Evolutionary conservation across 2,329 filamentous ascomycete genomes (phyloP).

Genomic region (Calonectria naviculata): DNA sequence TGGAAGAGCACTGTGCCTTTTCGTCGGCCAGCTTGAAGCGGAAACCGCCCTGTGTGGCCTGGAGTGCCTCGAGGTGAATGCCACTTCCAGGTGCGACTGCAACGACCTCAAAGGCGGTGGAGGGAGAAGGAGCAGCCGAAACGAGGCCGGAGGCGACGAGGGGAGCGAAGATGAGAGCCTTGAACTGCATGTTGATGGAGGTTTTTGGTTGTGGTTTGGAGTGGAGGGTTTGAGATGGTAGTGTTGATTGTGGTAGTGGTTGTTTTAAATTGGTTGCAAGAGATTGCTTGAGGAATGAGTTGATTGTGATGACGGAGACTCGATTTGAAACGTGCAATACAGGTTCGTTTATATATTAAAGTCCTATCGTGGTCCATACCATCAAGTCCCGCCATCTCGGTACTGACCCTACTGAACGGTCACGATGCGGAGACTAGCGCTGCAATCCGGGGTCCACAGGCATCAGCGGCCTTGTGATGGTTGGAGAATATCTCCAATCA

Average conservation of each 20-base stretch:
- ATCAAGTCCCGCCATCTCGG: neutral
- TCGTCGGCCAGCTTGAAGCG: constrained; percentile 56
- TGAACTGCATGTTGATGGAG: constrained; percentile 43
- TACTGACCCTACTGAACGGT: neutral
- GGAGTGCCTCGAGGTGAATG: constrained; percentile 59
- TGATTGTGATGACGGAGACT: neutral
- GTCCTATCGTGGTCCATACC: too few species aligned
- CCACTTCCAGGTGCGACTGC: constrained; percentile 60
- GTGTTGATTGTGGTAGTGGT: neutral
- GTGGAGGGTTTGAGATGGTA: neutral
- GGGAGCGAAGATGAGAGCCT: constrained; percentile 37
- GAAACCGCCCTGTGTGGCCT: constrained; percentile 57
- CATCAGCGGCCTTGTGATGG: neutral
- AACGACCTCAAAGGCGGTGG: constrained; percentile 59
- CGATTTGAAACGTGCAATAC: neutral
- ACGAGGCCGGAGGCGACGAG: constrained; percentile 41
- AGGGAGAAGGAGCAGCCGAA: constrained; percentile 39
- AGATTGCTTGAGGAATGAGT: neutral
- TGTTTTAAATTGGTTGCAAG: neutral
- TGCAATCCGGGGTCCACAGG: neutral
- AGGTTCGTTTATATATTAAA: neutral
- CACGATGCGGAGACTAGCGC: neutral
- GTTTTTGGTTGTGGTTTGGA: neutral
- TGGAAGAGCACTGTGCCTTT: constrained; percentile 60
- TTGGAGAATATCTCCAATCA: neutral